Evolutionary conservation across 768 basidiomycete genomes (phyloP).

Genomic region (Amanita pseudoporphyria): DNA sequence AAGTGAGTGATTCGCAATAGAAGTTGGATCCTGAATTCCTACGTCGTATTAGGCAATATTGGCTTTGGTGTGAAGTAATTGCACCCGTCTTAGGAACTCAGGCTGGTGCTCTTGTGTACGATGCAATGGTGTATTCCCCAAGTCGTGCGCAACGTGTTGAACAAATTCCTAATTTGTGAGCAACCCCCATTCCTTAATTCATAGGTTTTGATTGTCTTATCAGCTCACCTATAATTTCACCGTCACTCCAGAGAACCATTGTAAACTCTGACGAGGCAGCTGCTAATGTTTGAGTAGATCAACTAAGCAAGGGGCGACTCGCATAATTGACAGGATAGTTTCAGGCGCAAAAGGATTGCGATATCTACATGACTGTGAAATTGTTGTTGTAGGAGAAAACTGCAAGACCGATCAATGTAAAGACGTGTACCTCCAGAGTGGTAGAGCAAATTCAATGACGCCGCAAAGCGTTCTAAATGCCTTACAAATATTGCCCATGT

Average conservation of each 20-base stretch:
- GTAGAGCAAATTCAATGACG: too few species aligned
- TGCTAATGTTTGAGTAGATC: neutral
- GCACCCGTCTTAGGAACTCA: constrained; percentile 50
- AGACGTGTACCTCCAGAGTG: too few species aligned
- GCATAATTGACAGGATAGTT: too few species aligned
- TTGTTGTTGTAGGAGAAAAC: too few species aligned
- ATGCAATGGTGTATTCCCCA: constrained; percentile 46
- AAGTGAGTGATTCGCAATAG: constrained; percentile 21
- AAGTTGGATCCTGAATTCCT: constrained; percentile 1
- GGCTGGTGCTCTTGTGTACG: constrained; percentile 45
- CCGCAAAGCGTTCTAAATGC: too few species aligned
- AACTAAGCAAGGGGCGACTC: too few species aligned
- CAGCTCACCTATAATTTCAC: neutral
- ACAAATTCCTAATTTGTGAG: constrained; percentile 20
- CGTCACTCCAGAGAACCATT: neutral
- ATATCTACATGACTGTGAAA: too few species aligned
- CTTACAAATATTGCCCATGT: too few species aligned
- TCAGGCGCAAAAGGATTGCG: too few species aligned
- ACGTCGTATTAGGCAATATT: constrained; percentile 43
- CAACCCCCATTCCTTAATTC: neutral
- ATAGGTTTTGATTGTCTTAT: too few species aligned
- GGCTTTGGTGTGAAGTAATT: constrained; percentile 62
- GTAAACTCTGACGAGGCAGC: neutral
- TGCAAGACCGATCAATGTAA: too few species aligned
- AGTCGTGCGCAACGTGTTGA: constrained; percentile 40